phyloP scores from a whole-genome alignment of 495 filamentous ascomycete species.

The Aspergillus sclerotioniger region DNA sequence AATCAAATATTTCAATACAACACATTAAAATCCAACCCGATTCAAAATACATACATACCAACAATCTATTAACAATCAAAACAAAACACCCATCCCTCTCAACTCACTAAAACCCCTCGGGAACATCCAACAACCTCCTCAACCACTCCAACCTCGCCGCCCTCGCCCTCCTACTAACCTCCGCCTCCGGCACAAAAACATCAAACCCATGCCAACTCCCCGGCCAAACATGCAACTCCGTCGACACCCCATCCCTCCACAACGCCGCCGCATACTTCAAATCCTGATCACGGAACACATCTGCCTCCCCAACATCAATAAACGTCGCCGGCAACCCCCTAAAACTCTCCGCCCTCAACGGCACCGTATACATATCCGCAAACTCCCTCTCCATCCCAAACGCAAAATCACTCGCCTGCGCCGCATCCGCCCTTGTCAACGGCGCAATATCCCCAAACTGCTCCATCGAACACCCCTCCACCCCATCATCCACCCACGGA shows the following conservation, averaged over 20 bases:
- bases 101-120: too few relatives aligned
- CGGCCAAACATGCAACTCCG: slow-evolving; percentile 52
- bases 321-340: slow-evolving; percentile 21
- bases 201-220: slow-evolving; percentile 51
- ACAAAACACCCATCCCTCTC: too few relatives aligned
- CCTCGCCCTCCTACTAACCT: slow-evolving; percentile 2
- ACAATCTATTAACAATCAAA: too few relatives aligned
- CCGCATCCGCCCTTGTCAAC: slow-evolving; percentile 23
- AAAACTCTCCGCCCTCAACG: slow-evolving; percentile 18
- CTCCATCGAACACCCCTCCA: neutral
- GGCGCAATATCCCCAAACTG: slow-evolving; percentile 13
- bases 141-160: slow-evolving; percentile 9
- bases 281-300: slow-evolving; percentile 44
- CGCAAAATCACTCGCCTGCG: slow-evolving; percentile 4
- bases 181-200: slow-evolving; percentile 17
- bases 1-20: too few relatives aligned
- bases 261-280: slow-evolving; percentile 32
- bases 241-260: slow-evolving; percentile 31
- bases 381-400: slow-evolving; percentile 1
- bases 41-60: too few relatives aligned
- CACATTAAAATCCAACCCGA: too few relatives aligned
- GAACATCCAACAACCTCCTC: neutral
- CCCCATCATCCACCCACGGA: slow-evolving; percentile 43
- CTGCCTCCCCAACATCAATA: slow-evolving; percentile 23
- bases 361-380: slow-evolving; percentile 12